phyloP scores from a whole-genome alignment of 1,284 basidiomycete species.

The Mixia osmundae region DNA sequence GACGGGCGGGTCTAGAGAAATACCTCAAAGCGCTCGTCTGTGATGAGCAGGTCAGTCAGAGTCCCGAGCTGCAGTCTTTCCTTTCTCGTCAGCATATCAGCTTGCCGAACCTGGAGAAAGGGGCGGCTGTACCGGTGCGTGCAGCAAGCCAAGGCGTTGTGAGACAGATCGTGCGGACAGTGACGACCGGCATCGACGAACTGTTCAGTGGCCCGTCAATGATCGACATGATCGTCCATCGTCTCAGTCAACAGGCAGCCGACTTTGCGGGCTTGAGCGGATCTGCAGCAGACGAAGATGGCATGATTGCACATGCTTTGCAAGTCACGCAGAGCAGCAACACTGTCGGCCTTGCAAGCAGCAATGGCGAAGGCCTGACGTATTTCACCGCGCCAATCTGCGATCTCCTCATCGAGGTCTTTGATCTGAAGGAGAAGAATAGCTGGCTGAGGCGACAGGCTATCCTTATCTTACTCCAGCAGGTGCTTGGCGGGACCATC shows the following conservation, averaged over 20 bases:
- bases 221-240: slow-evolving; percentile 75
- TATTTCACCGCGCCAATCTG: slow-evolving; percentile 77
- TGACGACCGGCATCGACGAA: slow-evolving; percentile 76
- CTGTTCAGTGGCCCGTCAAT: slow-evolving; percentile 80
- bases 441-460: slow-evolving; percentile 93
- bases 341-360: background rate
- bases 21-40: slow-evolving; percentile 63
- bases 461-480: slow-evolving; percentile 84
- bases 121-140: background rate
- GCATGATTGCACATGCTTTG: slow-evolving; percentile 24
- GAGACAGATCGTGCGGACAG: slow-evolving; percentile 58
- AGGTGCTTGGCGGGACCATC: slow-evolving; percentile 80
- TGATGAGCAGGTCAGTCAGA: slow-evolving; percentile 53
- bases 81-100: slow-evolving; percentile 42
- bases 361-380: slow-evolving; percentile 16
- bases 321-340: background rate
- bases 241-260: slow-evolving; percentile 62
- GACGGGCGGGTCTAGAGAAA: slow-evolving; percentile 54
- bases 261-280: slow-evolving; percentile 63
- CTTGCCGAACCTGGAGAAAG: slow-evolving; percentile 7
- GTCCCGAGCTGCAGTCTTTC: slow-evolving; percentile 58
- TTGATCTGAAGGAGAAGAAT: slow-evolving; percentile 81
- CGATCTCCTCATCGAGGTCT: slow-evolving; percentile 71
- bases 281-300: slow-evolving; percentile 53
- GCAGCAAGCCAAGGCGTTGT: slow-evolving; percentile 35